Evolutionary conservation across 2,329 filamentous ascomycete genomes (phyloP).

Genomic region (Rosellinia necatrix): DNA sequence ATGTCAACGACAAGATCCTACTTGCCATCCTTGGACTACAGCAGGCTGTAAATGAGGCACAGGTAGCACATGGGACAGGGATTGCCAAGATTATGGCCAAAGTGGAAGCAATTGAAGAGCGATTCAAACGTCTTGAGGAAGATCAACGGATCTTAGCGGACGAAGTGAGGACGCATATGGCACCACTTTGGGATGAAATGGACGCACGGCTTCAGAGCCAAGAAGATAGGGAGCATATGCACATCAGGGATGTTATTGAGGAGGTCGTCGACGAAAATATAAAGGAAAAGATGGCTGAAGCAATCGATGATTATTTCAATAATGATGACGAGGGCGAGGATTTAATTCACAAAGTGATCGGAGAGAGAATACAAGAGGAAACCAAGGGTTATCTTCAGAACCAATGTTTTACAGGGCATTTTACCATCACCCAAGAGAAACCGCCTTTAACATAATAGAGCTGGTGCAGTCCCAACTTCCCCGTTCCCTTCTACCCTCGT

Average conservation of each 20-base stretch:
- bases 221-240: slow-evolving; percentile 12
- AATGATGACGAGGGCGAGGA: slow-evolving; percentile 6
- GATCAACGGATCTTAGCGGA: slow-evolving; percentile 9
- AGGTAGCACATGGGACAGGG: neutral
- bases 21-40: slow-evolving; percentile 11
- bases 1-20: neutral
- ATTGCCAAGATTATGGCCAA: slow-evolving; percentile 12
- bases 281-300: slow-evolving; percentile 11
- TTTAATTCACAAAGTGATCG: slow-evolving; percentile 5
- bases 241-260: slow-evolving; percentile 14
- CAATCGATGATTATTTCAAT: slow-evolving; percentile 11
- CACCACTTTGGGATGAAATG: slow-evolving; percentile 18
- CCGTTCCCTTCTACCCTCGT: too few relatives aligned
- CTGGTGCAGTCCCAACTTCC: too few relatives aligned
- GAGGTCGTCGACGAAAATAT: slow-evolving; percentile 17
- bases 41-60: slow-evolving; percentile 2
- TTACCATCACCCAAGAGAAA: slow-evolving; percentile 1
- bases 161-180: slow-evolving; percentile 15
- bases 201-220: slow-evolving; percentile 15
- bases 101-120: slow-evolving; percentile 13
- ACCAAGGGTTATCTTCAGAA: slow-evolving; percentile 6
- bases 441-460: neutral
- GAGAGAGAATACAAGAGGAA: slow-evolving; percentile 10
- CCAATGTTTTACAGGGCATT: slow-evolving; percentile 7
- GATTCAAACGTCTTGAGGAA: slow-evolving; percentile 16